Evolutionary conservation across 352 stramenopile genomes (phyloP), one percentile per base, ranked within the genome.

Genomic region (Stephanocyclus meneghinianus): DNA sequence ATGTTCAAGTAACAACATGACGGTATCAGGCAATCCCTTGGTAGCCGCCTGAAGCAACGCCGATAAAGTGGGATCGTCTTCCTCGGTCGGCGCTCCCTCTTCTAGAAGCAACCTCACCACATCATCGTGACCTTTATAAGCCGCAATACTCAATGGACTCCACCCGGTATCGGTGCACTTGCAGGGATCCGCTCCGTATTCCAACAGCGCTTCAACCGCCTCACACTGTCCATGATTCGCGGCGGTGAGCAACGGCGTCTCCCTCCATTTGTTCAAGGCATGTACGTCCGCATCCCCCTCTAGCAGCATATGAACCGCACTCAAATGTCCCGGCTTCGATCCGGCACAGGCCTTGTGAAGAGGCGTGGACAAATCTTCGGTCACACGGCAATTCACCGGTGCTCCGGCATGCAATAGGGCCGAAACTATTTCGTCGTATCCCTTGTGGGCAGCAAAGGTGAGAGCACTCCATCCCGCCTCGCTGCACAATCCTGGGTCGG

Each of bases 151-250:
- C 32, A 94, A 71, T 21, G 89, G 89, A 57, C 84, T 91, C 89
- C 89, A 94, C 30, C 89, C 89, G 13, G 89, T 94, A 78, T 94
- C 89, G 0, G 89, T 94, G 62, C 89, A 94, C 66, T 91, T 91
- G 69, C 89, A 92, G 18, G 89, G 87, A 84, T 94, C 89, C 4
- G 87, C 89, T 47, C 85, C 87, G 66, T 84, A 80, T 32, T 82
- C 71, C 30, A 93, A 76, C 32, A 93, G 66, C 16, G 76, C 78
- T 13, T 92, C 86, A 0, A 93, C 89, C n/a, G 89, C 81, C n/a
- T 81, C 79, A 50, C 78, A 80, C 71, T 93, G 89, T 37, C 89
- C 89, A 74, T 93, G 87, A 74, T 93, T 93, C n/a, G 89, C 89
- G 26, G 89, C 89, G 30, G 89, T 93, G 21, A 93, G 72, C 48